Conservation (phyloP, 495 filamentous ascomycete species). For the Barbatosphaeria neglecta region DNA sequence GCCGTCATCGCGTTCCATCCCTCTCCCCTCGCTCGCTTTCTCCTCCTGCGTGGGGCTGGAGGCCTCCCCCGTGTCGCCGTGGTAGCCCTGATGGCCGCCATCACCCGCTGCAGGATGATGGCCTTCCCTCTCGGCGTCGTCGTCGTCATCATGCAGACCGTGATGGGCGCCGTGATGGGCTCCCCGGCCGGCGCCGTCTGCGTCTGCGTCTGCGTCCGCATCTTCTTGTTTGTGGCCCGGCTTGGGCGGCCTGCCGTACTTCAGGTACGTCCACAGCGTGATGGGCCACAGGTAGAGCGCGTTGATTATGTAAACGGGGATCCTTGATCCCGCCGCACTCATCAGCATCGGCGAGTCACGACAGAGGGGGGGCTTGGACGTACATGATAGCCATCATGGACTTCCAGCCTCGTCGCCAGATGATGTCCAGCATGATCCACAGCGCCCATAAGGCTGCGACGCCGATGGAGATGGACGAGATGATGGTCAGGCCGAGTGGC, state of each 20-base stretch:
- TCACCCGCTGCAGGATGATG: too few relatives aligned
- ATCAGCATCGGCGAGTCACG: neutral
- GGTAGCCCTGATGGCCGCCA: too few relatives aligned
- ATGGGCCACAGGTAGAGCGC: conserved; percentile 8
- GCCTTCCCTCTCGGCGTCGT: neutral
- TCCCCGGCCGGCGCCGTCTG: too few relatives aligned
- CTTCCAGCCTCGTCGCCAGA: conserved; percentile 8
- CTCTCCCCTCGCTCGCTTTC: neutral
- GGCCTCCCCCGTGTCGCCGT: neutral
- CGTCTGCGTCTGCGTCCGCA: neutral
- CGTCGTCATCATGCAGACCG: too few relatives aligned
- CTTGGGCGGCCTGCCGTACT: conserved; percentile 6
- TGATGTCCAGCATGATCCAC: conserved; percentile 1
- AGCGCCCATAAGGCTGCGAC: neutral
- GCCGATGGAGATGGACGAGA: conserved; percentile 1
- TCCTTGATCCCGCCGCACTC: conserved; percentile 1
- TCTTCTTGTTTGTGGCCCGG: neutral
- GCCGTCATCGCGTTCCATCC: neutral
- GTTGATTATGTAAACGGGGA: conserved; percentile 10
- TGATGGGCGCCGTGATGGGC: neutral
- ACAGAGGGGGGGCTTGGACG: neutral
- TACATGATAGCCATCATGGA: conserved; percentile 16
- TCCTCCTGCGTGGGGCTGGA: neutral
- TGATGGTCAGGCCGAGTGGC: neutral
- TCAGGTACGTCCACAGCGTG: conserved; percentile 7